Evolutionary conservation across 139 green algal genomes (phyloP).

Genomic region (Coccomyxa sp.): DNA sequence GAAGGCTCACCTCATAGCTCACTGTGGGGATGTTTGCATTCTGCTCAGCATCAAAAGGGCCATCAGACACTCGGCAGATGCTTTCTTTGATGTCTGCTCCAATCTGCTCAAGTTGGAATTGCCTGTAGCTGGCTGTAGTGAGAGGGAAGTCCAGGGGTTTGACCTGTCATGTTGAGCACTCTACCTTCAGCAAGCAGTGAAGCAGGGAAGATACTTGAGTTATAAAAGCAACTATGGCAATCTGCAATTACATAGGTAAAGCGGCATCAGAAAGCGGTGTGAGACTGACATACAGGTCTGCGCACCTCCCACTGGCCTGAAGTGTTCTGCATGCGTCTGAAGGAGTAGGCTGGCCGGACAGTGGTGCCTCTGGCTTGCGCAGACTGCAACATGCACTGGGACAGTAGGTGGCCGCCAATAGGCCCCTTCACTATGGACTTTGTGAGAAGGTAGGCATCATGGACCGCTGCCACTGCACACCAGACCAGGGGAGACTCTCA

Average conservation of each 20-base stretch:
- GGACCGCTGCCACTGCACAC: constrained; percentile 79
- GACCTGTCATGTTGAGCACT: constrained; percentile 32
- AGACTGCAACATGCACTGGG: constrained; percentile 45
- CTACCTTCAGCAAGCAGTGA: background rate
- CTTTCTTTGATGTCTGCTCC: constrained; percentile 79
- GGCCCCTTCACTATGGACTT: constrained; percentile 68
- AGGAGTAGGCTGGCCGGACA: constrained; percentile 69
- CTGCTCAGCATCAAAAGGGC: constrained; percentile 65
- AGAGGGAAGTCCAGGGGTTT: constrained; percentile 20
- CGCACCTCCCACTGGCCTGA: constrained; percentile 65
- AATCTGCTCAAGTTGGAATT: constrained; percentile 50
- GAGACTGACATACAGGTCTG: too few species aligned
- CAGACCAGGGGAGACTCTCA: background rate
- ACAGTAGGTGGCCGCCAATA: constrained; percentile 71
- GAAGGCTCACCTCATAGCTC: constrained; percentile 74
- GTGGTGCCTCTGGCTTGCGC: constrained; percentile 43
- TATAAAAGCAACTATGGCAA: too few species aligned
- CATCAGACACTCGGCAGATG: constrained; percentile 73
- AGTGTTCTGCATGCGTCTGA: constrained; percentile 60
- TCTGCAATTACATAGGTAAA: too few species aligned
- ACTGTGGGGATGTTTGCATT: constrained; percentile 75
- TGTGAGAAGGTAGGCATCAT: constrained; percentile 90
- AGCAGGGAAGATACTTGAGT: background rate
- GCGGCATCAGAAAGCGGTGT: too few species aligned
- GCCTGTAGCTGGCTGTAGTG: constrained; percentile 42